A percentile compares a stretch with the other conserved stretches of the same genome.
Conservation (phyloP, 2,329 filamentous ascomycete species). For the Fusarium pseudonygamai region DNA sequence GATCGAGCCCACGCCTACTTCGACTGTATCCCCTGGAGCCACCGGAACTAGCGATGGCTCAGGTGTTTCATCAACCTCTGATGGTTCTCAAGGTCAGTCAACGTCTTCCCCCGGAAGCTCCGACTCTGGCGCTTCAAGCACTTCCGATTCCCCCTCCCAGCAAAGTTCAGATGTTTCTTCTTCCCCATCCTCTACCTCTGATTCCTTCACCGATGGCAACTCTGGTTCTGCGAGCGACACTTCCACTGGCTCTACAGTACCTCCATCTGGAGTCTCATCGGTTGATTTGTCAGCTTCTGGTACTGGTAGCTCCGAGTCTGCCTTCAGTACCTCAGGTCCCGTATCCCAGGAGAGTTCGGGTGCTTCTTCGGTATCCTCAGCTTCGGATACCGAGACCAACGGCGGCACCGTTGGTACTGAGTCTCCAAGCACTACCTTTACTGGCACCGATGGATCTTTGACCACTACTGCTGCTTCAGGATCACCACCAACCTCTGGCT, state of each 20-base stretch:
- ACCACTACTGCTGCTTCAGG: neutral
- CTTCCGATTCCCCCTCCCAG: neutral
- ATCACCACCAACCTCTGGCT: neutral
- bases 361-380: neutral
- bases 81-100: neutral
- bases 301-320: neutral
- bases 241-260: neutral
- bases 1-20: neutral
- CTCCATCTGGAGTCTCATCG: neutral
- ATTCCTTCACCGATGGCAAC: neutral
- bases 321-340: neutral
- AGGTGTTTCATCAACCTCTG: neutral
- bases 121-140: neutral
- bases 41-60: neutral
- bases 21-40: neutral
- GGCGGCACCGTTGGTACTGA: neutral
- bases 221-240: neutral
- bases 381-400: neutral
- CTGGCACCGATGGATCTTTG: neutral
- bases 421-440: neutral
- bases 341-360: neutral
- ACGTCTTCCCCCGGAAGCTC: neutral
- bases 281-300: neutral
- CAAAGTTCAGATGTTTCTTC: neutral
- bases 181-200: neutral